Evolutionary conservation across 768 basidiomycete genomes (phyloP), one percentile per base, ranked within the genome.

Genomic region (Naganishia friedmannii): DNA sequence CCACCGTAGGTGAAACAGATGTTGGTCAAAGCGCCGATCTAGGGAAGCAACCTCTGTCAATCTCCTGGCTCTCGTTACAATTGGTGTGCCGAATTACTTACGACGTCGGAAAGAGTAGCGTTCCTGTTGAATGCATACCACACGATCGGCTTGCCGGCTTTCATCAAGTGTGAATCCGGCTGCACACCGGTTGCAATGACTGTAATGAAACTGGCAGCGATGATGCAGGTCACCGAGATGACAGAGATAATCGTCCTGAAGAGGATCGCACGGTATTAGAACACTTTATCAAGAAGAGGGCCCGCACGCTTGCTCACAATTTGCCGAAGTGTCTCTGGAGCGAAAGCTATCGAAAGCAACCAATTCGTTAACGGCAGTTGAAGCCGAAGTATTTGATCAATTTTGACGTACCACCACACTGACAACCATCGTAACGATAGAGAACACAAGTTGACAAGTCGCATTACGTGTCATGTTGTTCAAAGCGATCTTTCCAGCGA

Each of bases 11-110:
- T 72, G 70, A 76, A 74, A 37, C 70, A 66, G 45, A 74, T 72
- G 70, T 76, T 76, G 66, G 73, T 74, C 29, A 74, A 55, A 23
- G 75, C 75, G 17, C 75, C 75, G 65, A 76, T 72, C 28, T 63
- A 28, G 9, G 26, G 7, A 42, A 19, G 21, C 10, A 39, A n/a
- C n/a, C n/a, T 12, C 10, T 37, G 60, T 63, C 60, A 42, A 34
- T 26, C 39, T 45, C 23, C n/a, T 10, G 28, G 4, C 26, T 28
- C 46, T 7, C 21, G 7, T 45, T 23, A 15, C 60, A 8, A 6
- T 1, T 63, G 21, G 39, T n/a, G 26, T 42, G 57, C 28, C 29
- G 60, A 23, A 26, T 6, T 4, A 63, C 60, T 63, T 26, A 63
- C 60, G 26, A 73, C 72, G 34, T 74, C 73, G 32, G 71, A 69